Conservation (phyloP, 441 rosid genomes). For the Metrosideros polymorpha region DNA sequence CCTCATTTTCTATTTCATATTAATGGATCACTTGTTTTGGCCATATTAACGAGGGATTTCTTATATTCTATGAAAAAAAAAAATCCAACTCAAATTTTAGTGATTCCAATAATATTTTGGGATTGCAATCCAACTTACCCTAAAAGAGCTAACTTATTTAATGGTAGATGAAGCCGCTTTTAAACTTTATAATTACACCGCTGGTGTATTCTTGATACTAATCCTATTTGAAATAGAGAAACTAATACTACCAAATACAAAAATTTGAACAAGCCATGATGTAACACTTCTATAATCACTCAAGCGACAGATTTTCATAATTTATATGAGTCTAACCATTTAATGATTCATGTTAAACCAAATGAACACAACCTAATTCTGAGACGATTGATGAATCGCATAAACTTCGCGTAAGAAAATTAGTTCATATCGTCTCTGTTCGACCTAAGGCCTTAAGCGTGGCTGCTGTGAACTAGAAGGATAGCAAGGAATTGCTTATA, state of each 20-base stretch:
- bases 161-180: too few relatives aligned
- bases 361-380: background rate
- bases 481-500: background rate
- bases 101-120: background rate
- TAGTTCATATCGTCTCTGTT: background rate
- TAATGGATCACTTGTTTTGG: background rate
- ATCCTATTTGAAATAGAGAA: background rate
- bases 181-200: too few relatives aligned
- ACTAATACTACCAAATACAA: background rate
- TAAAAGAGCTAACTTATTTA: background rate
- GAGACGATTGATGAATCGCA: background rate
- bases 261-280: background rate
- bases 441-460: rapidly evolving
- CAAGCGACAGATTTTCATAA: background rate
- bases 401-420: background rate
- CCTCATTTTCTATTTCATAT: background rate
- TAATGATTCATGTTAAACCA: background rate
- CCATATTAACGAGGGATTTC: background rate
- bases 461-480: background rate
- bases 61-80: background rate
- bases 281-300: background rate
- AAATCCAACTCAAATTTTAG: background rate
- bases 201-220: background rate
- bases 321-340: background rate
- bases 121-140: background rate